These are phyloP conservation scores for Solidago caesia DNA, from an alignment of 129 eudicot species.

Conservation along the genomic window DNA sequence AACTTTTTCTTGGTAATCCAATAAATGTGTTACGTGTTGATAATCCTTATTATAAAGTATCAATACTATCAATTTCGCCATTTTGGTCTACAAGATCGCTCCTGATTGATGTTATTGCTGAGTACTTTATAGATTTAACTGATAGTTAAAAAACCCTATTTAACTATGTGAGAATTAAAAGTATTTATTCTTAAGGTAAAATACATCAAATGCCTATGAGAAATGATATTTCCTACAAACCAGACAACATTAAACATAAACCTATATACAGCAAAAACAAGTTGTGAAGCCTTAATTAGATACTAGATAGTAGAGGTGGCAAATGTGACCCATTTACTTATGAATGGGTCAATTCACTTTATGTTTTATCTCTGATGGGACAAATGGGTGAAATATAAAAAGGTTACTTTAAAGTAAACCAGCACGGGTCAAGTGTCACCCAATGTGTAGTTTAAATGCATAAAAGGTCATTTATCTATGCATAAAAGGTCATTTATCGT, in stretches of 20 bases:
- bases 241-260: background rate
- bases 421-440: too few relatives aligned
- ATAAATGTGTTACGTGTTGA: background rate
- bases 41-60: background rate
- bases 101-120: background rate
- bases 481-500: too few relatives aligned
- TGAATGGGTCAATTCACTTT: too few relatives aligned
- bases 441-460: too few relatives aligned
- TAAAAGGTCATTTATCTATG: too few relatives aligned
- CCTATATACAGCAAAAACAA: constrained; percentile 2
- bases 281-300: background rate
- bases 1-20: background rate
- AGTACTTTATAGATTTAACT: background rate
- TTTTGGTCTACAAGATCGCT: constrained; percentile 23
- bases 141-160: constrained; percentile 15
- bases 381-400: too few relatives aligned
- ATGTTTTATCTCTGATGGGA: too few relatives aligned
- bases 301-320: background rate
- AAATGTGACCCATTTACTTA: background rate
- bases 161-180: background rate
- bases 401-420: too few relatives aligned
- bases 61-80: background rate
- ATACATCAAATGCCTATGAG: background rate
- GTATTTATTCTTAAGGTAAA: constrained; percentile 14
- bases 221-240: background rate